Evolutionary conservation across 768 basidiomycete genomes (phyloP), one percentile per base, ranked within the genome.

Genomic region (Tricholoma bakamatsutake): DNA sequence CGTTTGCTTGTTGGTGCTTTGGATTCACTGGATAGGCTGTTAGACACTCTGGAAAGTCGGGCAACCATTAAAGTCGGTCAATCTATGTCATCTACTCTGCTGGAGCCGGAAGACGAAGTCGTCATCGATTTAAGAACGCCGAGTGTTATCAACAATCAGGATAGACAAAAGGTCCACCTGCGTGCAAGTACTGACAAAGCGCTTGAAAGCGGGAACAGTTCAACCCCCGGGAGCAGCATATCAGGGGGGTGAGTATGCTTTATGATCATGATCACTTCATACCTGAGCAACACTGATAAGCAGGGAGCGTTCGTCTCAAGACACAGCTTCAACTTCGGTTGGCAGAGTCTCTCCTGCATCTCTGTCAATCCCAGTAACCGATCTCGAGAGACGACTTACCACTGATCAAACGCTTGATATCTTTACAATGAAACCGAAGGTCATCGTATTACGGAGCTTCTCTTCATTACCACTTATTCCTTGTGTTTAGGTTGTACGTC

Each of bases 341-440:
- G 80, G 79, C 56, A 74, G 76, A 42, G 72, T 70, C 28, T 82
- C 85, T 17, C 74, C 76, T n/a, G 70, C 77, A 18, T 79, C 79
- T 1, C 67, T 81, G 57, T 70, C 74, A 11, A 79, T 79, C 64
- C 79, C 90, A 5, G 72, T 96, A 17, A 71, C 81, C 27, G 90
- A 94, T 60, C 79, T 99, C 13, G 96, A 98, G 67, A 75, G 80
- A 33, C 77, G 91, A 27, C 76, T 99, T 33, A 79, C 85, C 28
- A 87, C 91, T 1, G 81, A 87, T 30, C 76, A 81, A 17, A 91
- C 91, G 7, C 72, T 98, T 28, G 97, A 99, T 68, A 85, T 99
- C 45, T 99, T 99, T 69, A 91, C 92, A 1, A 96, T 99, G 93
- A 80, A 82, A 59, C 88, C 88, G 1, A 94, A 93, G 82, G 96